A percentile compares a stretch with the other conserved stretches of the same genome.
These are phyloP conservation scores for Solanum pennellii DNA, from an alignment of 257 asterid species.

Conservation along the genomic window DNA sequence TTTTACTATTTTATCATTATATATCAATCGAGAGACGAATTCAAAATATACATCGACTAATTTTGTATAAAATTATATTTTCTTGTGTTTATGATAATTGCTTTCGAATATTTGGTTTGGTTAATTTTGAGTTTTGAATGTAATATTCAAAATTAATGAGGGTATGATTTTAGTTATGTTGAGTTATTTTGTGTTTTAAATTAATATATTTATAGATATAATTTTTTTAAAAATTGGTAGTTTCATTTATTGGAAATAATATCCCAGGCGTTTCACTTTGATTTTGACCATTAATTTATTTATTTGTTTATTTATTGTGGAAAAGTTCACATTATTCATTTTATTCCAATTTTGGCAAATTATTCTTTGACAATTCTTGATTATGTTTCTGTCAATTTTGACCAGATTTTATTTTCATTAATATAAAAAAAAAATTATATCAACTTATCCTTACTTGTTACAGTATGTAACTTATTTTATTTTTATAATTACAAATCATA, in stretches of 20 bases:
- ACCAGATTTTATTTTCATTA: not conserved
- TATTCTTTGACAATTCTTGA: not conserved
- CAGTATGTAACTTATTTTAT: not conserved
- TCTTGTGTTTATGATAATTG: accelerated
- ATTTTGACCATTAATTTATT: not conserved
- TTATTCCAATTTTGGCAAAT: not conserved
- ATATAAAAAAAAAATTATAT: not conserved
- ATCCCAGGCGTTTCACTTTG: not conserved
- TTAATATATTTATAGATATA: not conserved
- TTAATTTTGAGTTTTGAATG: not conserved
- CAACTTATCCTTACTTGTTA: not conserved
- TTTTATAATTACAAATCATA: not conserved
- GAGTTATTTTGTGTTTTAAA: not conserved
- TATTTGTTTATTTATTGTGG: not conserved
- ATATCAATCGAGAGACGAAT: no score
- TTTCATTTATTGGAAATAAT: not conserved
- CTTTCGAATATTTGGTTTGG: no score
- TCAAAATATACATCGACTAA: no score
- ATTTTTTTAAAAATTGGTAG: not conserved
- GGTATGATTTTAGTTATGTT: not conserved
- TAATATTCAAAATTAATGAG: not conserved
- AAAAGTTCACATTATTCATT: not conserved
- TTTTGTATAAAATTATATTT: no score
- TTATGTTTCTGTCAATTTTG: not conserved
- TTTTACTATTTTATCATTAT: not conserved